Evolutionary conservation across 2,329 filamentous ascomycete genomes (phyloP).

Genomic region (Fusarium falciforme): DNA sequence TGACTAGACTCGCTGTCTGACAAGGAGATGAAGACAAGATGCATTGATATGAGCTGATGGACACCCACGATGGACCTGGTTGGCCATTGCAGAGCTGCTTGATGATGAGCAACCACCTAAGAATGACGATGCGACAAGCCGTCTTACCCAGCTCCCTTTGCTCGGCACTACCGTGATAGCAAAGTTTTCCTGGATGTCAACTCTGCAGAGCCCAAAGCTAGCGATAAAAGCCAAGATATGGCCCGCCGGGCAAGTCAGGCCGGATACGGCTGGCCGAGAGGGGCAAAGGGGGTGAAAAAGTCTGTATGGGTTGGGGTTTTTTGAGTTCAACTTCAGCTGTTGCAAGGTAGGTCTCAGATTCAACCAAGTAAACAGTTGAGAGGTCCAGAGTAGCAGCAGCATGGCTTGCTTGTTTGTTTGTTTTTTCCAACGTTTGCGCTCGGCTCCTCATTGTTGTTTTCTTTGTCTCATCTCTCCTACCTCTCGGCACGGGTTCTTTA

Average conservation of each 20-base stretch:
- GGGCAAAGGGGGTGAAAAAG: slow-evolving; percentile 30
- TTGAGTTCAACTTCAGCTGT: slow-evolving; percentile 26
- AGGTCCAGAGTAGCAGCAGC: neutral
- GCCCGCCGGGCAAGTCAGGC: slow-evolving; percentile 3
- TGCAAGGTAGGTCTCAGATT: slow-evolving; percentile 10
- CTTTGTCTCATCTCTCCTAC: slow-evolving; percentile 11
- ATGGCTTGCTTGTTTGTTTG: slow-evolving; percentile 6
- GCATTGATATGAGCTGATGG: slow-evolving; percentile 12
- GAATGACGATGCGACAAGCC: slow-evolving; percentile 40
- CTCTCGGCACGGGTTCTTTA: slow-evolving; percentile 15
- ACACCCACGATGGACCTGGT: slow-evolving; percentile 14
- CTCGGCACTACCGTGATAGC: slow-evolving; percentile 17
- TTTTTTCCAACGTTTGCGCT: slow-evolving; percentile 8
- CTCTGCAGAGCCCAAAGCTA: slow-evolving; percentile 3
- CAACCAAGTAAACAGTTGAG: slow-evolving; percentile 9
- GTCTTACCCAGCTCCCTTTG: slow-evolving; percentile 16
- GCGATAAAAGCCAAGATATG: slow-evolving; percentile 22
- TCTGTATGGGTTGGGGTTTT: slow-evolving; percentile 29
- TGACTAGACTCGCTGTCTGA: slow-evolving; percentile 32
- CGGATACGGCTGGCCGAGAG: slow-evolving; percentile 23
- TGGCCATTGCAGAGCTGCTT: slow-evolving; percentile 12
- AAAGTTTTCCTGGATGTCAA: slow-evolving; percentile 17
- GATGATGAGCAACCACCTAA: slow-evolving; percentile 42
- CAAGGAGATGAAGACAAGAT: slow-evolving; percentile 17
- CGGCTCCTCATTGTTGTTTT: slow-evolving; percentile 7